phyloP scores from a whole-genome alignment of 202 grass and related monocot species.

The Panicum virgatum region DNA sequence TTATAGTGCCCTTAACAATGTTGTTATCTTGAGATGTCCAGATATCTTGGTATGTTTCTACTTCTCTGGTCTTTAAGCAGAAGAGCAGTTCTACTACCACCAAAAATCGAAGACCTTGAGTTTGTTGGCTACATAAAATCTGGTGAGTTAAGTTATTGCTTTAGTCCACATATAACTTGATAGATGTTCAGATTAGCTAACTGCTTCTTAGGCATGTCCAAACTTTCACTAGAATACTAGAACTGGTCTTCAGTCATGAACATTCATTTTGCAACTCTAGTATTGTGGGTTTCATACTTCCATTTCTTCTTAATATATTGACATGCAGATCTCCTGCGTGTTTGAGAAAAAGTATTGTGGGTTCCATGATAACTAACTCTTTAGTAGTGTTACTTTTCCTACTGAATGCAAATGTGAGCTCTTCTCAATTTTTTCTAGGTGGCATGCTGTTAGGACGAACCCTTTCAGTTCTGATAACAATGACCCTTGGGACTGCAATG shows the following conservation, averaged over 20 bases:
- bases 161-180: not conserved
- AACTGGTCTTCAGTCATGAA: not conserved
- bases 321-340: too few relatives aligned
- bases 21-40: not conserved
- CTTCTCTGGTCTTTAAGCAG: conserved; percentile 82
- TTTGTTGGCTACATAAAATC: conserved; percentile 84
- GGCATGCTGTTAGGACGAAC: conserved; percentile 73
- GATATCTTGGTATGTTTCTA: conserved; percentile 66
- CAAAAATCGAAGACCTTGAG: conserved; percentile 65
- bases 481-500: conserved; percentile 78
- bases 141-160: conserved; percentile 50
- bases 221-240: not conserved
- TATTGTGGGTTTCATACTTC: not conserved
- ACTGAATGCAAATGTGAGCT: conserved; percentile 16
- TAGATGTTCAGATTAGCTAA: not conserved
- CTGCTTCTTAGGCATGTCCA: not conserved
- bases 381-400: not conserved
- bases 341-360: conserved; percentile 6
- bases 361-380: not conserved
- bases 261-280: conserved; percentile 1
- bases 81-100: conserved; percentile 65
- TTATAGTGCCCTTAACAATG: not conserved
- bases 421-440: conserved; percentile 46
- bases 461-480: conserved; percentile 69
- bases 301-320: too few relatives aligned